phyloP scores from a whole-genome alignment of 2,329 filamentous ascomycete species.

The Monascus ruber region DNA sequence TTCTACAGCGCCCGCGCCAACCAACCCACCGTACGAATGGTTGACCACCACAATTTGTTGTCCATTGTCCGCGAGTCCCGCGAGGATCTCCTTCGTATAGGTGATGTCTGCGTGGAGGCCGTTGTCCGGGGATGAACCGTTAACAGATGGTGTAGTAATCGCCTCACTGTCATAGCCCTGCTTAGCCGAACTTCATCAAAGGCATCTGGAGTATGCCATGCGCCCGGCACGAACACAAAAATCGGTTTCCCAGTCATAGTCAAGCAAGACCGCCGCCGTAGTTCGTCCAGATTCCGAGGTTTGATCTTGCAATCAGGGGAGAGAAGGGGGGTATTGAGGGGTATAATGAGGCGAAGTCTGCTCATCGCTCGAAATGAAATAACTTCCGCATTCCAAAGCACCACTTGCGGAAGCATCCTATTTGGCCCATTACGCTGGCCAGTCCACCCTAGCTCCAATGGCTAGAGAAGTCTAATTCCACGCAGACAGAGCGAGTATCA shows the following conservation, averaged over 20 bases:
- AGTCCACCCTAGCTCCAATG: too few relatives aligned
- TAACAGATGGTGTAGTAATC: constrained; percentile 13
- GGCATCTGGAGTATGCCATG: constrained; percentile 25
- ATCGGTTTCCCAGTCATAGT: constrained; percentile 4
- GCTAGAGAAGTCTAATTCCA: too few relatives aligned
- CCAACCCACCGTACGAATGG: constrained; percentile 21
- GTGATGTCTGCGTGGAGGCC: constrained; percentile 22
- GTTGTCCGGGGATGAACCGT: constrained; percentile 14
- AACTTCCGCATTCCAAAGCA: too few relatives aligned
- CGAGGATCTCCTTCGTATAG: constrained; percentile 15
- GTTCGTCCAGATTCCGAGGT: too few relatives aligned
- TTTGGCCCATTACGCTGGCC: too few relatives aligned
- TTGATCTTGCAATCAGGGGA: too few relatives aligned
- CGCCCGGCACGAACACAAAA: constrained; percentile 30
- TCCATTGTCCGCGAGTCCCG: constrained; percentile 13
- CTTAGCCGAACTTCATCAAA: constrained; percentile 18
- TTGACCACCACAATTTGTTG: constrained; percentile 14
- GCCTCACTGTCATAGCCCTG: constrained; percentile 20
- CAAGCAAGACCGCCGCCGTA: too few relatives aligned
- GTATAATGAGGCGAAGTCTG: too few relatives aligned
- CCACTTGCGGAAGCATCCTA: too few relatives aligned
- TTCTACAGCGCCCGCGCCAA: constrained; percentile 15
- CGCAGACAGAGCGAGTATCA: too few relatives aligned
- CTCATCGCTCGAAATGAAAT: too few relatives aligned
- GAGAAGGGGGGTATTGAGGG: too few relatives aligned